A percentile compares a stretch with the other conserved stretches of the same genome.
These are phyloP conservation scores for Fragaria vesca DNA, from an alignment of 306 rosid species.

Conservation along the genomic window DNA sequence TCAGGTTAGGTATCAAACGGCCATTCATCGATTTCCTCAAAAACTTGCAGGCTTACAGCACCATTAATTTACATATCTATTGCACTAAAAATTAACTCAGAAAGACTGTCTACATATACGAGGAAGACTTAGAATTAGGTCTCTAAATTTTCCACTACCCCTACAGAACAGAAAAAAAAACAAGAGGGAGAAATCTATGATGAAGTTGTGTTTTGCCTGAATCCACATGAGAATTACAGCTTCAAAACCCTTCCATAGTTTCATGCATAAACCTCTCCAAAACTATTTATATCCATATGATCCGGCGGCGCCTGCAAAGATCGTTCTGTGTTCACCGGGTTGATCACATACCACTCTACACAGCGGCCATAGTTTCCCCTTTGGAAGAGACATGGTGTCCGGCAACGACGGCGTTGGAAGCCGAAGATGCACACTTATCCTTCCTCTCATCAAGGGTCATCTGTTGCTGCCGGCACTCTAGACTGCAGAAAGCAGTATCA, in stretches of 20 bases:
- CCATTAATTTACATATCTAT: background rate
- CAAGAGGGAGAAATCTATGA: background rate
- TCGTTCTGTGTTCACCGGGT: background rate
- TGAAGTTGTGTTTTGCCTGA: background rate
- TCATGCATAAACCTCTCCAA: slow-evolving; percentile 17
- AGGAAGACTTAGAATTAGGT: slow-evolving; percentile 1
- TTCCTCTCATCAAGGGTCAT: slow-evolving; percentile 79
- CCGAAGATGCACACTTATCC: slow-evolving; percentile 47
- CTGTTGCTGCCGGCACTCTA: slow-evolving; percentile 84
- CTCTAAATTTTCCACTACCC: slow-evolving; percentile 11
- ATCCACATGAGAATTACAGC: slow-evolving; percentile 10
- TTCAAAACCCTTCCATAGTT: slow-evolving; percentile 12
- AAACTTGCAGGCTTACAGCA: background rate
- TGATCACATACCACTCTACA: slow-evolving; percentile 16
- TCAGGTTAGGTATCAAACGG: slow-evolving; percentile 4
- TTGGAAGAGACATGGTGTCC: slow-evolving; percentile 40
- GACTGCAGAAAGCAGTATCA: slow-evolving; percentile 80
- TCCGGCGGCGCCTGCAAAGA: background rate
- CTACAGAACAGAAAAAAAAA: background rate
- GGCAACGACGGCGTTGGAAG: slow-evolving; percentile 18
- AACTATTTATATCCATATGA: slow-evolving; percentile 7
- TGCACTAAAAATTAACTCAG: background rate
- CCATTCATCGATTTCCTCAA: slow-evolving; percentile 16
- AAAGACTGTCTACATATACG: background rate
- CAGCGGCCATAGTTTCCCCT: slow-evolving; percentile 59